These are phyloP conservation scores for Flueggea neowawraea DNA, from an alignment of 441 rosid species.

Conservation along the genomic window DNA sequence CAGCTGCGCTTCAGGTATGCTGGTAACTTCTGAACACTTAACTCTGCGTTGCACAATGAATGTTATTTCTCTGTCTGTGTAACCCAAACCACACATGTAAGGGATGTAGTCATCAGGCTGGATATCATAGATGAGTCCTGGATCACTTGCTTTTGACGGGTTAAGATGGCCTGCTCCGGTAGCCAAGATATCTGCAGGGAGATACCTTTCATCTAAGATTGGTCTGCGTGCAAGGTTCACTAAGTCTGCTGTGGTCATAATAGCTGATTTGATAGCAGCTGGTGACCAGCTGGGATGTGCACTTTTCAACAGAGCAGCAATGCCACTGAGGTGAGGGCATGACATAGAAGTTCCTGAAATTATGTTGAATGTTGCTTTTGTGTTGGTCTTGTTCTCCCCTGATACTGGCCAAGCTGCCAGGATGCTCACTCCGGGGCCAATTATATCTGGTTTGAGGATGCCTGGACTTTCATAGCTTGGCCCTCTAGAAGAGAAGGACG, in stretches of 20 bases:
- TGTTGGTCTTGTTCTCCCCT: constrained; percentile 27
- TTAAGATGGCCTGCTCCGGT: constrained; percentile 39
- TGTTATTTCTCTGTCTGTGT: constrained; percentile 16
- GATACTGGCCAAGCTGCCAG: constrained; percentile 46
- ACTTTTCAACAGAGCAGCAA: constrained; percentile 46
- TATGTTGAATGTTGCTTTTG: constrained; percentile 27
- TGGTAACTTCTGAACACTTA: constrained; percentile 11
- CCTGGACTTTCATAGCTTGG: constrained; percentile 53
- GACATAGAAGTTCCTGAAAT: constrained; percentile 66
- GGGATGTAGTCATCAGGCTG: constrained; percentile 34
- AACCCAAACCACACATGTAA: constrained; percentile 33
- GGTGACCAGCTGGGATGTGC: constrained; percentile 44
- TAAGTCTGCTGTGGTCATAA: constrained; percentile 41
- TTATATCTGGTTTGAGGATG: constrained; percentile 65
- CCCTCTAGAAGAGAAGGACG: constrained; percentile 55
- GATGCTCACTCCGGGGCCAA: constrained; percentile 55
- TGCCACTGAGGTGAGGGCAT: constrained; percentile 67
- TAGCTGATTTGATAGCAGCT: constrained; percentile 48
- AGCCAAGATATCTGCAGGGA: constrained; percentile 25
- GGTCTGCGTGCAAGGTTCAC: constrained; percentile 27
- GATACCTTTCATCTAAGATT: constrained; percentile 26
- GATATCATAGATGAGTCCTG: constrained; percentile 32
- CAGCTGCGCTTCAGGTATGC: constrained; percentile 23
- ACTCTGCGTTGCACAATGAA: constrained; percentile 15
- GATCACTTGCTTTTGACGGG: constrained; percentile 28